These are phyloP conservation scores for Dactylella cylindrospora DNA, from an alignment of 2,329 filamentous ascomycete genomes.

Conservation along the genomic window DNA sequence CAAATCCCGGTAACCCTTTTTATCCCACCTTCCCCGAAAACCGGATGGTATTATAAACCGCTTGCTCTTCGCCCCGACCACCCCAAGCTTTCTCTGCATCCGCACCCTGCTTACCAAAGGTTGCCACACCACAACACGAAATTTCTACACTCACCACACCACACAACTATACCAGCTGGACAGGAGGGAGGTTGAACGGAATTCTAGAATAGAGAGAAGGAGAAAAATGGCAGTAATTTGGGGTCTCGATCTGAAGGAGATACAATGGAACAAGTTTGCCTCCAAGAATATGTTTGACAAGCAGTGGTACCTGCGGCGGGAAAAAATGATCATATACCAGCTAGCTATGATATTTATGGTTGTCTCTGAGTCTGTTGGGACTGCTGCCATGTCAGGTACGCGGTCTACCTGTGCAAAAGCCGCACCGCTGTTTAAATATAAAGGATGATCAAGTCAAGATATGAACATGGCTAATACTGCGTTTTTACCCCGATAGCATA, in stretches of 20 bases:
- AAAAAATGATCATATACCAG: slow-evolving; percentile 64
- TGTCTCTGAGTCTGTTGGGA: slow-evolving; percentile 61
- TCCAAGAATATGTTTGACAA: slow-evolving; percentile 62
- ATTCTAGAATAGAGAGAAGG: too few relatives aligned
- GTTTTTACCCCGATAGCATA: slow-evolving; percentile 54
- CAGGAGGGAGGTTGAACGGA: too few relatives aligned
- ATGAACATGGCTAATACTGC: background rate
- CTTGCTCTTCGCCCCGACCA: too few relatives aligned
- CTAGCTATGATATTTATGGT: slow-evolving; percentile 62
- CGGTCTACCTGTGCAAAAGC: slow-evolving; percentile 1
- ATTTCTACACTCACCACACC: too few relatives aligned
- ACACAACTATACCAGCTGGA: too few relatives aligned
- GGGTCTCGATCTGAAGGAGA: slow-evolving; percentile 61
- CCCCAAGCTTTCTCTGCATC: too few relatives aligned
- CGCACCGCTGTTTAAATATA: background rate
- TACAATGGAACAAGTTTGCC: slow-evolving; percentile 63
- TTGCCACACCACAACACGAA: too few relatives aligned
- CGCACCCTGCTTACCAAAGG: too few relatives aligned
- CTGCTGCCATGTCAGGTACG: slow-evolving; percentile 59
- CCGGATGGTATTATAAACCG: too few relatives aligned
- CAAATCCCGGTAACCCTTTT: too few relatives aligned
- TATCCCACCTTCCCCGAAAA: too few relatives aligned
- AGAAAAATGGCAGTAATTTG: slow-evolving; percentile 57
- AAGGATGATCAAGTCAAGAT: background rate
- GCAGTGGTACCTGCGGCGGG: slow-evolving; percentile 59